Percentiles rank a stretch among this genome's conserved stretches.
These are phyloP conservation scores for Colletotrichum trifolii DNA, from an alignment of 2,329 filamentous ascomycete species.

Conservation along the genomic window DNA sequence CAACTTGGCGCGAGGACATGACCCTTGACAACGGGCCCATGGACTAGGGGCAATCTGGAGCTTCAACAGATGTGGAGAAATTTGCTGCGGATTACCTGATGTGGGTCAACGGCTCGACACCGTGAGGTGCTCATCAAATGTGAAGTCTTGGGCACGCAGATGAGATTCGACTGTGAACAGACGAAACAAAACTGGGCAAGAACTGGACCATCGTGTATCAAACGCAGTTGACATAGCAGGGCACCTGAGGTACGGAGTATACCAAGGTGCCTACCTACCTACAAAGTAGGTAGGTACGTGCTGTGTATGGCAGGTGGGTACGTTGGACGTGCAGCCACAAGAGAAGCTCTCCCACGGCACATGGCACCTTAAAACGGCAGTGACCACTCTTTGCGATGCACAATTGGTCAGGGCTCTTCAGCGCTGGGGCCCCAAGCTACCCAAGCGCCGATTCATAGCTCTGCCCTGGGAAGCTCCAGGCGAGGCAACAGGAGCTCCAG, in stretches of 20 bases:
- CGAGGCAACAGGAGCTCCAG: conserved; percentile 13
- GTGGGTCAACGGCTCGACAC: no score
- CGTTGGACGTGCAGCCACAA: background rate
- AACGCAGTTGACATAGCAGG: no score
- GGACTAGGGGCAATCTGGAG: conserved; percentile 5
- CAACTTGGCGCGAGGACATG: conserved; percentile 26
- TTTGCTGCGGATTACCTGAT: no score
- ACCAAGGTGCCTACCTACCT: no score
- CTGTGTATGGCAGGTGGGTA: no score
- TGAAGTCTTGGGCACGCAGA: no score
- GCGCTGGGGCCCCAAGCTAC: conserved; percentile 18
- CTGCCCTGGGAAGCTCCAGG: conserved; percentile 14
- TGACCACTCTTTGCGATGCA: conserved; percentile 30
- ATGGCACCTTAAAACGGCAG: conserved; percentile 27
- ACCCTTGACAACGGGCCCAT: background rate
- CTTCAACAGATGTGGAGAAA: background rate
- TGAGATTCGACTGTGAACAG: no score
- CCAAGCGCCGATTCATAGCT: conserved; percentile 29
- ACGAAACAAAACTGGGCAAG: no score
- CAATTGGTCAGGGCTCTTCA: conserved; percentile 27
- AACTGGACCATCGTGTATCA: no score
- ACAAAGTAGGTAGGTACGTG: no score
- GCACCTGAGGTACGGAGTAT: no score
- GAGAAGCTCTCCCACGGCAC: conserved; percentile 5
- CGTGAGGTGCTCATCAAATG: no score